These are phyloP conservation scores for Podaxis sp. DNA, from an alignment of 768 basidiomycete genomes.

Conservation along the genomic window DNA sequence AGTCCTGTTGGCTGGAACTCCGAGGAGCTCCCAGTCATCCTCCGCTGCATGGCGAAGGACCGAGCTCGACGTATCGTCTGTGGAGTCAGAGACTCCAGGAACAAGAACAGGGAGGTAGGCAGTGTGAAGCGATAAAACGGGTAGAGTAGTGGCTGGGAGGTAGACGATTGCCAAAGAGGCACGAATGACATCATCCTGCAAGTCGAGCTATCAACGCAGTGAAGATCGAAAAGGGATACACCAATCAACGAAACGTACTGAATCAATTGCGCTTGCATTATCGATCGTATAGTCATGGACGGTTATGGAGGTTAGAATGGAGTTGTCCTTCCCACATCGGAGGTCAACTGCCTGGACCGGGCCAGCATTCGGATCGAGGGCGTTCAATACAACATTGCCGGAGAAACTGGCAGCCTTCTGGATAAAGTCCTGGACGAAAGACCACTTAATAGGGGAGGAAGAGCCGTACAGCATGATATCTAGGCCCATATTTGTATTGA, in stretches of 20 bases:
- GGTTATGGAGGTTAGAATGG: slow-evolving; percentile 30
- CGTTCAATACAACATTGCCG: slow-evolving; percentile 30
- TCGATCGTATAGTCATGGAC: slow-evolving; percentile 40
- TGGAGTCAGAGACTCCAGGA: slow-evolving; percentile 23
- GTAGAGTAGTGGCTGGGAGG: slow-evolving; percentile 50
- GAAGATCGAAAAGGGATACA: slow-evolving; percentile 27
- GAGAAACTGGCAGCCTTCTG: slow-evolving; percentile 50
- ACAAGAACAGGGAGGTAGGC: slow-evolving; percentile 62
- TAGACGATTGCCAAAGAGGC: slow-evolving; percentile 71
- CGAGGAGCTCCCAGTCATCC: slow-evolving; percentile 43
- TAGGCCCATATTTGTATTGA: slow-evolving; percentile 40
- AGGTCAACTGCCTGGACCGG: slow-evolving; percentile 30
- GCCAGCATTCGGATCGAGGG: slow-evolving; percentile 24
- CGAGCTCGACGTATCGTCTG: slow-evolving; percentile 22
- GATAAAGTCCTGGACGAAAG: slow-evolving; percentile 57
- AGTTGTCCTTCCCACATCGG: slow-evolving; percentile 25
- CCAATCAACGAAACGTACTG: slow-evolving; percentile 33
- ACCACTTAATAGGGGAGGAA: slow-evolving; percentile 59
- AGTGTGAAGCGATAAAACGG: slow-evolving; percentile 36
- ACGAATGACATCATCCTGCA: slow-evolving; percentile 33
- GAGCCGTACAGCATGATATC: slow-evolving; percentile 70
- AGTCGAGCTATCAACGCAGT: slow-evolving; percentile 39
- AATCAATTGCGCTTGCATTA: slow-evolving; percentile 20
- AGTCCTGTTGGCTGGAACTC: slow-evolving; percentile 40
- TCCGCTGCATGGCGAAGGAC: slow-evolving; percentile 33